Evolutionary conservation across 345 rosid species (phyloP).

Genomic region (Aquilaria sinensis): DNA sequence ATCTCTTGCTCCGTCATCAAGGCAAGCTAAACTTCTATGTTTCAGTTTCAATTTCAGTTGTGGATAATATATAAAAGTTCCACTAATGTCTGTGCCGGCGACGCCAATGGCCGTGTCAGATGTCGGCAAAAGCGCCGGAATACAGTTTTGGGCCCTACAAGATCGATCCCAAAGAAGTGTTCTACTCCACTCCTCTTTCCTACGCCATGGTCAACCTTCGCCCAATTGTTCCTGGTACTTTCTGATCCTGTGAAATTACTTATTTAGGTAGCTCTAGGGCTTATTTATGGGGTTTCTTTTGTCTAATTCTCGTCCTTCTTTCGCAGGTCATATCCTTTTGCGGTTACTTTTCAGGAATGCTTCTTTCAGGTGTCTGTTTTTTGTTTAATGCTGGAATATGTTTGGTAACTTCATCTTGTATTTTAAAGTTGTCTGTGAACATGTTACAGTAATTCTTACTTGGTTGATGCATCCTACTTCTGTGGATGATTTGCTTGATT

Average conservation of each 20-base stretch:
- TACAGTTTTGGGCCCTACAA: conserved; percentile 65
- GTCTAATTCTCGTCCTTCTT: conserved; percentile 5
- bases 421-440: neutral
- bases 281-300: neutral
- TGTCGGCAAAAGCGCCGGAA: conserved; percentile 21
- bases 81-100: neutral
- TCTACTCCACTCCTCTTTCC: conserved; percentile 62
- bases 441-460: neutral
- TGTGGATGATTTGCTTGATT: conserved; percentile 2
- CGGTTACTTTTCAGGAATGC: conserved; percentile 2
- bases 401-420: neutral
- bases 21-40: conserved; percentile 8
- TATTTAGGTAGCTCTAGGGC: neutral
- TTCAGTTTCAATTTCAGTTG: neutral
- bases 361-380: neutral
- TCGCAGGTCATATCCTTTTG: conserved; percentile 99
- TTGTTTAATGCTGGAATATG: neutral
- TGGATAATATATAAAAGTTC: neutral
- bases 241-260: neutral
- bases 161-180: conserved; percentile 68
- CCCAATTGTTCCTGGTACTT: conserved; percentile 73
- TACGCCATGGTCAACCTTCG: conserved; percentile 90
- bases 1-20: conserved; percentile 8
- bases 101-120: conserved; percentile 14
- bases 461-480: neutral